Percentiles rank a stretch among this genome's conserved stretches.
Evolutionary conservation across 176 grass and related monocot species (phyloP).

Genomic region (Stipa capillata): DNA sequence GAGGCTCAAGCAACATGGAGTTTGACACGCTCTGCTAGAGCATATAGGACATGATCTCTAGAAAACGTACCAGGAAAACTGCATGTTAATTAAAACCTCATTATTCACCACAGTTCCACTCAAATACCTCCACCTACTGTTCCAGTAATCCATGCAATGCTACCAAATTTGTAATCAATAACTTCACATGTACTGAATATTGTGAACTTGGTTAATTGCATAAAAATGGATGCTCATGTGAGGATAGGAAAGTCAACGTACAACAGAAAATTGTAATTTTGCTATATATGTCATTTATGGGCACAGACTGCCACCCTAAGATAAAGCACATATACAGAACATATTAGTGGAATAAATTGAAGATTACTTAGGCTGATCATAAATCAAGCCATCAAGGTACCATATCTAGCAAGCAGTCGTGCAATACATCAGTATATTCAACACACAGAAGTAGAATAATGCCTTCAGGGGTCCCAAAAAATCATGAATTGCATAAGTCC

Average conservation of each 20-base stretch:
- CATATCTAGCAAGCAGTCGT: not conserved
- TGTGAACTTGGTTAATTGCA: not conserved
- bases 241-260: not conserved
- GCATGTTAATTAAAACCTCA: not conserved
- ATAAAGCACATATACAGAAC: not conserved
- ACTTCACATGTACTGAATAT: not conserved
- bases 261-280: not conserved
- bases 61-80: not conserved
- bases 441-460: not conserved
- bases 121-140: not conserved
- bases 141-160: not conserved
- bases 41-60: not conserved
- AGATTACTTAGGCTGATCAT: not conserved
- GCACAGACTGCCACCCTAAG: not conserved
- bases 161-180: not conserved
- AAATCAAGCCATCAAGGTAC: not conserved
- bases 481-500: not conserved
- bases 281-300: not conserved
- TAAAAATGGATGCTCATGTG: not conserved
- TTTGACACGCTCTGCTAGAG: not conserved
- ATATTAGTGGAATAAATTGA: not conserved
- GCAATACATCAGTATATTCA: not conserved
- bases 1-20: not conserved
- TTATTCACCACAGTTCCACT: not conserved
- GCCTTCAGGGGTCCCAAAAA: not conserved